Evolutionary conservation across 192 early-diverging fungal species (phyloP), one percentile per base, ranked within the genome.

Genomic region (Chytriomyces confervae): DNA sequence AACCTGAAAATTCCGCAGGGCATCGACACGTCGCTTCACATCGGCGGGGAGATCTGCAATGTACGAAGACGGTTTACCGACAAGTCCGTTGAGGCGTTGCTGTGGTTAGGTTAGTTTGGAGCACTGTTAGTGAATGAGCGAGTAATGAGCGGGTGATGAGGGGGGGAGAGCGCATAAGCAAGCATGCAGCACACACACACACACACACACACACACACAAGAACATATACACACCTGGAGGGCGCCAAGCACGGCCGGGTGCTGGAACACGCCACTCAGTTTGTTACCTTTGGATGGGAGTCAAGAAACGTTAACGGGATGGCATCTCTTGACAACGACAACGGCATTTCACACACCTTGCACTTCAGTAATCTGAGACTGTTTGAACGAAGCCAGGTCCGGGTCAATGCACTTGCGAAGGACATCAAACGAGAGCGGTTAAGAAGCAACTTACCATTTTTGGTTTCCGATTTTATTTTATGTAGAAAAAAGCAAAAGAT

Each of bases 1-100:
- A 36, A 91, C 85, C 90, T 97, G 96, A 75, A 97, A 84, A 75
- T 89, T 92, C 86, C 93, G 93, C 77, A 99, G 89, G 62, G 91
- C 93, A 78, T 95, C 91, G 60, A 99, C 75, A 75, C 97, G 93
- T 73, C 91, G 89, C 77, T 94, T 92, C 72, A 98, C 94, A 6
- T 89, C 86, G 61, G 89, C 77, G 50, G 93, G 91, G 65, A 97
- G 86, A 76, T 76, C 74, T 76, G 63, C 64, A 51, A 76, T 66
- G 63, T 76, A 76, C 9, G 62, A 65, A 13, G 93, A 93, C 20
- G 91, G 79, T 24, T 89, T 89, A 51, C 94, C 95, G 79, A 96
- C 85, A 72, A 98, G 90, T 61, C 85, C 86, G 66, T 88, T 91
- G 60, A 96, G 90, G 66, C 91, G 90, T 46, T 89, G 89, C 90